A percentile compares a stretch with the other conserved stretches of the same genome.
These are phyloP conservation scores for Exobasidium cylindrosporum DNA, from an alignment of 1,284 basidiomycete species.

Conservation along the genomic window DNA sequence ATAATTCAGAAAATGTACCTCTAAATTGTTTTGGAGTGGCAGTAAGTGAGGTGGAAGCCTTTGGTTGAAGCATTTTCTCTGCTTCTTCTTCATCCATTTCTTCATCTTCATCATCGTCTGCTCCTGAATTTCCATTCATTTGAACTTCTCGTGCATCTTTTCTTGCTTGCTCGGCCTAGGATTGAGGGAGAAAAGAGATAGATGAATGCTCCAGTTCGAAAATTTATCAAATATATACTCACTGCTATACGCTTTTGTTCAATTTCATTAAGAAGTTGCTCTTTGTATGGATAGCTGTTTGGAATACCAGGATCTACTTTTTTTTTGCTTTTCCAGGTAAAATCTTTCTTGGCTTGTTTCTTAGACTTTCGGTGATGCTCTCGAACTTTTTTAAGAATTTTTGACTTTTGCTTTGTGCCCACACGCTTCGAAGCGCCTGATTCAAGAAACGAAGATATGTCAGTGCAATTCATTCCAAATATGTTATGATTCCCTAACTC, in stretches of 20 bases:
- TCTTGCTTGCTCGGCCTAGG: constrained; percentile 22
- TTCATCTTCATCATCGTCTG: constrained; percentile 20
- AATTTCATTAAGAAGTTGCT: constrained; percentile 83
- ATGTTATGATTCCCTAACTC: too few species aligned
- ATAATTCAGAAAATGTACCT: constrained; percentile 28
- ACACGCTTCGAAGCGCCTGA: constrained; percentile 42
- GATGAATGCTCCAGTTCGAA: too few species aligned
- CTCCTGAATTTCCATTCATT: constrained; percentile 15
- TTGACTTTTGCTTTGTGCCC: constrained; percentile 47
- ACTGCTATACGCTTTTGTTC: constrained; percentile 22
- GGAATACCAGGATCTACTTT: constrained; percentile 91
- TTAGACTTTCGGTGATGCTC: constrained; percentile 51
- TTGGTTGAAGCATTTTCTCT: neutral
- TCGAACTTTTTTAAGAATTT: constrained; percentile 49
- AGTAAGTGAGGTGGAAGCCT: neutral
- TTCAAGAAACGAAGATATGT: too few species aligned
- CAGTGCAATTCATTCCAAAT: too few species aligned
- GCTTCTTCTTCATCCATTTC: constrained; percentile 22
- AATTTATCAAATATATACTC: too few species aligned
- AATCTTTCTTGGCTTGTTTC: constrained; percentile 78
- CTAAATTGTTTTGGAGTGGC: constrained; percentile 21
- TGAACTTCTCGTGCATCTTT: constrained; percentile 11
- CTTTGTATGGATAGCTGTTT: constrained; percentile 96
- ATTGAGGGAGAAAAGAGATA: neutral
- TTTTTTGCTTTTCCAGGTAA: constrained; percentile 67